Percentiles rank a stretch among this genome's conserved stretches.
phyloP scores from a whole-genome alignment of 805 yeast species.

The Candida pseudofarinosa region DNA sequence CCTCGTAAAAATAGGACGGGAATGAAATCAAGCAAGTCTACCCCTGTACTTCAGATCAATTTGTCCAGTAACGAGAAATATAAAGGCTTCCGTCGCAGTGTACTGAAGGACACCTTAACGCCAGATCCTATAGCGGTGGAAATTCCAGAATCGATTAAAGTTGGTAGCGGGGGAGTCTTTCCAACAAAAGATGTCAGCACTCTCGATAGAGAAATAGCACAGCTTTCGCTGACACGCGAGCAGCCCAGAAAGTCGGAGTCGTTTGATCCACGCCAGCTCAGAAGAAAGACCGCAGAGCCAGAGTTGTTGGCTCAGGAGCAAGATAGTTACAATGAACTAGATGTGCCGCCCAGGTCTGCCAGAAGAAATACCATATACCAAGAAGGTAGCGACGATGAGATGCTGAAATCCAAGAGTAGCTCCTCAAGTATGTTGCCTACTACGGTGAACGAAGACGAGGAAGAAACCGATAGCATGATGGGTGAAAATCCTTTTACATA shows the following conservation, averaged over 20 bases:
- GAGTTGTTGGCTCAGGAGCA: not conserved
- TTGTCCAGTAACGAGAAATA: conserved; percentile 32
- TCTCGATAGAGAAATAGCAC: not conserved
- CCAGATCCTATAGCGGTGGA: conserved; percentile 20
- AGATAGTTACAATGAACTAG: conserved; percentile 13
- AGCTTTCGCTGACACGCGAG: not conserved
- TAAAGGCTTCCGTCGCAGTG: conserved; percentile 40
- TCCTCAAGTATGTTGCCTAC: too few species aligned
- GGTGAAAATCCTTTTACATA: not conserved
- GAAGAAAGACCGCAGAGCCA: conserved; percentile 13
- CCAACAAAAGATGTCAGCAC: not conserved
- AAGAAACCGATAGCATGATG: not conserved
- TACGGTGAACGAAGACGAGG: not conserved
- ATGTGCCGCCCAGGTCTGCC: conserved; percentile 21
- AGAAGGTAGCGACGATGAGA: not conserved
- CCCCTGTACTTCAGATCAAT: conserved; percentile 17
- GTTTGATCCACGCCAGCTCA: conserved; percentile 21
- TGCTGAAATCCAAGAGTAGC: not conserved
- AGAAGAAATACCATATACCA: conserved; percentile 15
- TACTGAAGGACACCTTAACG: conserved; percentile 11
- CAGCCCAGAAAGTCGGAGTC: conserved; percentile 1
- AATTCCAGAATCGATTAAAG: conserved; percentile 12
- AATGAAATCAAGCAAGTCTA: not conserved
- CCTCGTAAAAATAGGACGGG: not conserved
- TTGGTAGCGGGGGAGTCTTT: not conserved